Percentiles rank a stretch among this genome's conserved stretches.
These are phyloP conservation scores for Phytopythium ostracodes DNA, from an alignment of 352 stramenopile species.

Conservation along the genomic window DNA sequence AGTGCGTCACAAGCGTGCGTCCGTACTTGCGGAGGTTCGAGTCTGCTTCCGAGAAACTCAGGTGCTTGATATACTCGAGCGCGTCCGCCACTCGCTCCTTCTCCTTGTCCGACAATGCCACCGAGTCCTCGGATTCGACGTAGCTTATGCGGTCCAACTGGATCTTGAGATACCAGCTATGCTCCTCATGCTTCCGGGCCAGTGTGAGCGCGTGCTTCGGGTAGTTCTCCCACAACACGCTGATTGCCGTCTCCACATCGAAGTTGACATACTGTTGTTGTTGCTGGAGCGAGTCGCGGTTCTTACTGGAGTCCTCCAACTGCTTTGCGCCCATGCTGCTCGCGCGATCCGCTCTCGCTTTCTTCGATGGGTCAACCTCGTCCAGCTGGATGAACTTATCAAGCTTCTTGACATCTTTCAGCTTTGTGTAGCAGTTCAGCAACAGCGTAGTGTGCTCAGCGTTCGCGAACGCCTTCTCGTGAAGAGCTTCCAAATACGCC, in stretches of 20 bases:
- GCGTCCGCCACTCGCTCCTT: slow-evolving; percentile 86
- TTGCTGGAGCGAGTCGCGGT: slow-evolving; percentile 10
- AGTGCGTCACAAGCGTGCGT: slow-evolving; percentile 82
- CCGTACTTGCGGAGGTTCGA: slow-evolving; percentile 88
- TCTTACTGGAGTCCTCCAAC: slow-evolving; percentile 19
- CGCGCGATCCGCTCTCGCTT: slow-evolving; percentile 4
- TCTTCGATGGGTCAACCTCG: slow-evolving; percentile 55
- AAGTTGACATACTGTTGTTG: slow-evolving; percentile 57
- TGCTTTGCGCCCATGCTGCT: slow-evolving; percentile 19
- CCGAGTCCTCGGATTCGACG: slow-evolving; percentile 72
- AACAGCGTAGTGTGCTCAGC: slow-evolving; percentile 92
- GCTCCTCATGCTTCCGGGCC: slow-evolving; percentile 87
- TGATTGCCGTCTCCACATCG: slow-evolving; percentile 91
- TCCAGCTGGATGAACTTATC: slow-evolving; percentile 90
- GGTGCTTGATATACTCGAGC: slow-evolving; percentile 87
- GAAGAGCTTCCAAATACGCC: slow-evolving; percentile 94
- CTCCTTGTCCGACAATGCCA: slow-evolving; percentile 61
- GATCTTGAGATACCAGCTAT: slow-evolving; percentile 92
- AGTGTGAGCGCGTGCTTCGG: slow-evolving; percentile 87
- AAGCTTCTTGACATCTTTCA: slow-evolving; percentile 92
- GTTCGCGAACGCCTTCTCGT: slow-evolving; percentile 89
- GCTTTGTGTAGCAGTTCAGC: slow-evolving; percentile 95
- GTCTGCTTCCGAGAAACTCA: slow-evolving; percentile 83
- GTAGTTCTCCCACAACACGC: slow-evolving; percentile 91
- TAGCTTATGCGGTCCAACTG: slow-evolving; percentile 90